Evolutionary conservation across 2,329 filamentous ascomycete species (phyloP), one percentile per base, ranked within the genome.

Genomic region (Aotearoamyces nothofagi): DNA sequence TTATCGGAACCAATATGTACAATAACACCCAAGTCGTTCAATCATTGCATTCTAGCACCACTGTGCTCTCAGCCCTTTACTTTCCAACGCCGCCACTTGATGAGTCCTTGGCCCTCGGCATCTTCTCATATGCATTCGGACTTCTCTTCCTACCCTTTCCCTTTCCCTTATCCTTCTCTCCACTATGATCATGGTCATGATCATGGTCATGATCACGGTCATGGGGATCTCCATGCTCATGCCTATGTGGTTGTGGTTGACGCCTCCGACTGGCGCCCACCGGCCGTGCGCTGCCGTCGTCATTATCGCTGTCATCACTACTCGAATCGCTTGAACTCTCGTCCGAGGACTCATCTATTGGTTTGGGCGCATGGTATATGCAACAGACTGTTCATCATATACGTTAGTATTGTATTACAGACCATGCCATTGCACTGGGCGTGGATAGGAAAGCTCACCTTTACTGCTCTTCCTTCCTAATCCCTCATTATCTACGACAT

Each of bases 391-490:
- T 34, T 13, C 23, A n/a, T n/a, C n/a, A 19, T 22, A 7, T 5
- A 29, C 20, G 20, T 26, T 27, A 32, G 19, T 16, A 5, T 26
- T 15, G 6, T 9, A 24, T 14, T 15, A 14, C n/a, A 5, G 10
- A 3, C 20, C 16, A n/a, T n/a, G n/a, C n/a, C n/a, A n/a, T n/a
- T n/a, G n/a, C n/a, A 20, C 7, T 20, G 19, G 19, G 7, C 19
- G n/a, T 7, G 19, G 7, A 20, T n/a, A 20, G n/a, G 19, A n/a
- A n/a, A n/a, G n/a, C 19, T 7, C 53, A 87, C 83, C 81, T 70
- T 98, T 98, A 11, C 82, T 92, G 39, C 73, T 87, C 59, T 96
- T 98, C 55, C 81, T 80, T 5, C 84, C 84, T 52, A 96, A 66
- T 4, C 83, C 83, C 55, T 98, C 90, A 47, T 98, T 98, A 55